A percentile compares a stretch with the other conserved stretches of the same genome.
phyloP scores from a whole-genome alignment of 1,284 basidiomycete species.

The Cutaneotrichosporon cutaneum region DNA sequence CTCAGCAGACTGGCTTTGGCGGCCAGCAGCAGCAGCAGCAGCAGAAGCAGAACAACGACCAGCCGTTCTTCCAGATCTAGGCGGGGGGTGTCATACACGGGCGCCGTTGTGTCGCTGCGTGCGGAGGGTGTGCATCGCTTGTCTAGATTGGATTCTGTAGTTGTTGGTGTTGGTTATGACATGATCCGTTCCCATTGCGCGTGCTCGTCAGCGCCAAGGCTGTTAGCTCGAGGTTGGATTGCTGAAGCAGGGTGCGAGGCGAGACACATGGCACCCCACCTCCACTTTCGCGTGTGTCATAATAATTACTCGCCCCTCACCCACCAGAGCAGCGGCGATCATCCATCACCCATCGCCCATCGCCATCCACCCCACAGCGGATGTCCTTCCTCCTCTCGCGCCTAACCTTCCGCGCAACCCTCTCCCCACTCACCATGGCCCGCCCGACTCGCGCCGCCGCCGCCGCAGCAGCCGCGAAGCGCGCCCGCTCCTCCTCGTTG shows the following conservation, averaged over 20 bases:
- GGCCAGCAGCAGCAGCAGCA: constrained; percentile 36
- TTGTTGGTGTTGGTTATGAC: constrained; percentile 7
- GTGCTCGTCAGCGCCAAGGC: too few species aligned
- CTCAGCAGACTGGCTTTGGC: constrained; percentile 24
- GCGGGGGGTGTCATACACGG: not conserved
- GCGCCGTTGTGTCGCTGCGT: not conserved
- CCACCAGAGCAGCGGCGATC: too few species aligned
- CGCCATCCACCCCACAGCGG: not conserved
- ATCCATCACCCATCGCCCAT: not conserved
- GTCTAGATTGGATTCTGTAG: constrained; percentile 7
- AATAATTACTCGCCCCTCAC: not conserved
- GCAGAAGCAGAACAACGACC: constrained; percentile 57
- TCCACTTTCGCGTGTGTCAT: constrained; percentile 8
- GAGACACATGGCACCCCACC: not conserved
- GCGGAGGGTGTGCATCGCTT: not conserved
- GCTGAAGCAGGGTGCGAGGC: not conserved
- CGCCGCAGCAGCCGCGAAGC: constrained; percentile 3
- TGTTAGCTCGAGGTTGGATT: too few species aligned
- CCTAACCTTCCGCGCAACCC: not conserved
- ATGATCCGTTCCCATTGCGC: not conserved
- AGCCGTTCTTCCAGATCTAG: constrained; percentile 79
- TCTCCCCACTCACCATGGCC: not conserved
- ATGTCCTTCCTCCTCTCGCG: not conserved
- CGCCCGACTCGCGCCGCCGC: constrained; percentile 1
- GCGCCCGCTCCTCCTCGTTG: constrained; percentile 20